phyloP scores from a whole-genome alignment of 805 yeast genomes.

The Candida loeiensis region DNA sequence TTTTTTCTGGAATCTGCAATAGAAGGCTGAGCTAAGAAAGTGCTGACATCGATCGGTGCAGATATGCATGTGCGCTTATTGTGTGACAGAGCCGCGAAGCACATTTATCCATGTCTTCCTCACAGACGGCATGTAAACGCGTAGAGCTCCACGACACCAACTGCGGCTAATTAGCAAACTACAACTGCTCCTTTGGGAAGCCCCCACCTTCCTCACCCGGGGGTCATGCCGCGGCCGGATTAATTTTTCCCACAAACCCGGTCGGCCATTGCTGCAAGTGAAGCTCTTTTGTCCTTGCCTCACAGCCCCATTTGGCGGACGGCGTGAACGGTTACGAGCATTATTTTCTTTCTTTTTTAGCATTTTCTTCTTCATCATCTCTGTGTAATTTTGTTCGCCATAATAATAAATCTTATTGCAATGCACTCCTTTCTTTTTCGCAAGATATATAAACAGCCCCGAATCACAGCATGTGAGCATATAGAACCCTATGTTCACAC shows the following conservation, averaged over 20 bases:
- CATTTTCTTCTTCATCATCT: slow-evolving; percentile 3
- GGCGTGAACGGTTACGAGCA: neutral
- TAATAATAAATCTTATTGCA: neutral
- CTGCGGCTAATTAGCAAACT: no score
- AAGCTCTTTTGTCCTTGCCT: neutral
- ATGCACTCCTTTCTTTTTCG: slow-evolving; percentile 4
- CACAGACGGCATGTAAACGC: no score
- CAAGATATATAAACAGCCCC: slow-evolving; percentile 2
- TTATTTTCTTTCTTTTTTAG: slow-evolving; percentile 1
- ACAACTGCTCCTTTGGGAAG: neutral
- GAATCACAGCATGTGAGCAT: neutral
- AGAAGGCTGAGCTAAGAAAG: slow-evolving; percentile 3
- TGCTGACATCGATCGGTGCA: slow-evolving; percentile 1
- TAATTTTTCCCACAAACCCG: neutral
- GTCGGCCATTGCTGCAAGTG: neutral
- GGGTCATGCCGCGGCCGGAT: no score
- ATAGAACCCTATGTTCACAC: neutral
- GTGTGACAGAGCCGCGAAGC: neutral
- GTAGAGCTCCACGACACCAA: no score
- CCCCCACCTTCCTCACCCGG: no score
- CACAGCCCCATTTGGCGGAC: neutral
- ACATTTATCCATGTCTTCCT: no score
- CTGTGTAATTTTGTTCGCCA: slow-evolving; percentile 1
- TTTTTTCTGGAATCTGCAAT: slow-evolving; percentile 1
- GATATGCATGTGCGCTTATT: neutral